Evolutionary conservation across 805 yeast species (phyloP).

Genomic region (Priceomyces castillae): DNA sequence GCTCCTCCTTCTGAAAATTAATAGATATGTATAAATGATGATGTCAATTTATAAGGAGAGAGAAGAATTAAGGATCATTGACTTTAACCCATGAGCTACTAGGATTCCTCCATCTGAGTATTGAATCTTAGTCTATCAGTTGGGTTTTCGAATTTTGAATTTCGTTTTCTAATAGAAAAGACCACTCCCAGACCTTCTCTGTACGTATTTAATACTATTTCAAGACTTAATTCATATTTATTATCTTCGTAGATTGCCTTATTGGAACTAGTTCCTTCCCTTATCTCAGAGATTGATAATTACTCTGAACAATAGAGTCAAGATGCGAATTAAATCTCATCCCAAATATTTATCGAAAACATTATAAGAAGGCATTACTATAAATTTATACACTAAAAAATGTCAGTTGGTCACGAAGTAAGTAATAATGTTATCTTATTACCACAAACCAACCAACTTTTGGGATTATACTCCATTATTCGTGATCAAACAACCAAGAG

Average conservation of each 20-base stretch:
- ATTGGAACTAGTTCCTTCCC: too few relatives aligned
- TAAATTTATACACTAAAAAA: conserved; percentile 6
- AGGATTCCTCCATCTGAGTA: too few relatives aligned
- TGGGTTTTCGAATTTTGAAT: too few relatives aligned
- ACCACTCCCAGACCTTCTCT: not conserved
- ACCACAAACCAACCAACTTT: conserved; percentile 86
- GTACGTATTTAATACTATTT: not conserved
- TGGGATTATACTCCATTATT: conserved; percentile 85
- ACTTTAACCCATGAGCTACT: not conserved
- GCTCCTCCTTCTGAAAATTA: conserved; percentile 12
- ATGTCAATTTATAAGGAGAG: not conserved
- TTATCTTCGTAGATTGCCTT: too few relatives aligned
- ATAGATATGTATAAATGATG: not conserved
- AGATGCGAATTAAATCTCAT: too few relatives aligned
- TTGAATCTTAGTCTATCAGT: too few relatives aligned
- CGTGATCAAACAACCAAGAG: conserved; percentile 78
- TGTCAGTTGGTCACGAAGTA: conserved; percentile 20
- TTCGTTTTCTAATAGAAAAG: too few relatives aligned
- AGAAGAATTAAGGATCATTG: not conserved
- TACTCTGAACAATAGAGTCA: too few relatives aligned
- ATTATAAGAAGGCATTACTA: too few relatives aligned
- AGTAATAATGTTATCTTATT: conserved; percentile 61
- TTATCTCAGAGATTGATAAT: too few relatives aligned
- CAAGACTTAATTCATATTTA: too few relatives aligned
- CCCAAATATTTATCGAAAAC: not conserved